Evolutionary conservation across 495 filamentous ascomycete genomes (phyloP).

Genomic region (Hypoxylon lienhwacheense): DNA sequence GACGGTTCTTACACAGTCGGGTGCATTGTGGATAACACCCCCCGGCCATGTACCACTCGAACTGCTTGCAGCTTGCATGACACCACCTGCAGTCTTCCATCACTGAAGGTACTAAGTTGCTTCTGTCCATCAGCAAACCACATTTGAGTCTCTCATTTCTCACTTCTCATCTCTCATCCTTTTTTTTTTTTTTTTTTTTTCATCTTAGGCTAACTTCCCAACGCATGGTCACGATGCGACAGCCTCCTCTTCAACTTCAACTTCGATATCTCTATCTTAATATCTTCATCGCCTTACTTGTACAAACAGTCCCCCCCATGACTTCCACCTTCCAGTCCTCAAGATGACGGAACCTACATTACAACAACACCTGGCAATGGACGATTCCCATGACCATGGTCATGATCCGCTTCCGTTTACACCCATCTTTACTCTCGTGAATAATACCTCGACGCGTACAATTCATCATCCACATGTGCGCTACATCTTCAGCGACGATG

Average conservation of each 20-base stretch:
- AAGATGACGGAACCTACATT: constrained; percentile 36
- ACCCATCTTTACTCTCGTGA: constrained; percentile 68
- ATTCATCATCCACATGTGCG: constrained; percentile 77
- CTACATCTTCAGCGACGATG: constrained; percentile 88
- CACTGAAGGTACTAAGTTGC: constrained; percentile 27
- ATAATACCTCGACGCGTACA: constrained; percentile 55
- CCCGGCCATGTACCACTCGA: constrained; percentile 15
- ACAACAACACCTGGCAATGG: constrained; percentile 30
- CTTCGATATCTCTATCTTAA: constrained; percentile 46
- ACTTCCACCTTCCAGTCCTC: constrained; percentile 20
- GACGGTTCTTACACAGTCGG: constrained; percentile 27
- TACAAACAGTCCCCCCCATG: constrained; percentile 28
- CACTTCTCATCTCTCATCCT: too few species aligned
- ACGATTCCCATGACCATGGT: constrained; percentile 27
- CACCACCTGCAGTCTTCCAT: constrained; percentile 37
- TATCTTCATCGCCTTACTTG: constrained; percentile 38
- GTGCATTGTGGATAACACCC: too few species aligned
- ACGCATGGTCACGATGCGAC: constrained; percentile 53
- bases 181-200: too few species aligned
- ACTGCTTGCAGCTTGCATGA: constrained; percentile 32
- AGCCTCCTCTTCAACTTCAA: constrained; percentile 55
- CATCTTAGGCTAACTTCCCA: constrained; percentile 38
- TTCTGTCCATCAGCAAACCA: constrained; percentile 31
- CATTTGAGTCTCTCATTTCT: constrained; percentile 7
- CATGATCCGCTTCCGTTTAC: constrained; percentile 50